phyloP scores from a whole-genome alignment of 2,329 filamentous ascomycete species.

The Dactylonectria macrodidyma region DNA sequence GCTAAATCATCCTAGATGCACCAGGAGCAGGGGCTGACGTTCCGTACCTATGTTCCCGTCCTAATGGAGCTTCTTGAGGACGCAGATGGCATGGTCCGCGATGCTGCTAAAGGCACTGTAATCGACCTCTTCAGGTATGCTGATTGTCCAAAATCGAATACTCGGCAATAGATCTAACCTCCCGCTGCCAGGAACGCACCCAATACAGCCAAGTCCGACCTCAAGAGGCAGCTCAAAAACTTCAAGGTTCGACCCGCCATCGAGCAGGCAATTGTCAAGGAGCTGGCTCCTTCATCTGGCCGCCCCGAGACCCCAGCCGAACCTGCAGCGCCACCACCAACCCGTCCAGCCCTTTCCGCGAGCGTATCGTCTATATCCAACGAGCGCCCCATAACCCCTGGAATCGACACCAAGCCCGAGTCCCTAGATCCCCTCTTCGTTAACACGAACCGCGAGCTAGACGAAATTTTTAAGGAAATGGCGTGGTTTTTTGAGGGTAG shows the following conservation, averaged over 20 bases:
- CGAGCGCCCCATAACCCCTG: conserved; percentile 72
- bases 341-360: conserved; percentile 61
- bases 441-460: conserved; percentile 88
- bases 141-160: neutral
- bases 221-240: conserved; percentile 88
- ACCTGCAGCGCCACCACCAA: conserved; percentile 55
- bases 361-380: conserved; percentile 65
- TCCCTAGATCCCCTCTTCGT: conserved; percentile 86
- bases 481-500: conserved; percentile 85
- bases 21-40: conserved; percentile 82
- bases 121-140: conserved; percentile 87
- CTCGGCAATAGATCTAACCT: conserved; percentile 24
- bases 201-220: conserved; percentile 86
- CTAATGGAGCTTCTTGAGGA: conserved; percentile 92
- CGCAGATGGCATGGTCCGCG: conserved; percentile 88
- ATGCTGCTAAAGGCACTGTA: conserved; percentile 85
- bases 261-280: conserved; percentile 83
- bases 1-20: conserved; percentile 74
- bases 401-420: conserved; percentile 76
- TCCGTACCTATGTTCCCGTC: conserved; percentile 85
- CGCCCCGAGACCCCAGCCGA: conserved; percentile 60
- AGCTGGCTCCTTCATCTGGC: conserved; percentile 71
- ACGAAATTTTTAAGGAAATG: conserved; percentile 90
- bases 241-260: conserved; percentile 91
- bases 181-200: conserved; percentile 74